phyloP scores from a whole-genome alignment of 129 eudicot genomes.

The Glebionis coronaria region DNA sequence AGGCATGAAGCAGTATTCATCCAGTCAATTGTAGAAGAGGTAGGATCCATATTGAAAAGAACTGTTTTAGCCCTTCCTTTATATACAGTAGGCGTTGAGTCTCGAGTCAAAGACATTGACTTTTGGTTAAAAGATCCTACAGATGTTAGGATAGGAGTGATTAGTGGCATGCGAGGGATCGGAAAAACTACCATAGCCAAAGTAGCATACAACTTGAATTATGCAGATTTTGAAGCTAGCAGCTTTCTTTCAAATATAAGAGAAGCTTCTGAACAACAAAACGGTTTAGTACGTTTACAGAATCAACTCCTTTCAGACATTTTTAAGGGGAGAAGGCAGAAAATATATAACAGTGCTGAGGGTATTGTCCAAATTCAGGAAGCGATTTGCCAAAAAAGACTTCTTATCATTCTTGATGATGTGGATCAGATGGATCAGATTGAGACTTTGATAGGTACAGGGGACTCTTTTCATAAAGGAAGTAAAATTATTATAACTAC shows the following conservation, averaged over 20 bases:
- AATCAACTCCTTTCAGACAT: slow-evolving; percentile 32
- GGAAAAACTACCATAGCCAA: slow-evolving; percentile 38
- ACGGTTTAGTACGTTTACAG: slow-evolving; percentile 31
- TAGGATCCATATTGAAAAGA: slow-evolving; percentile 25
- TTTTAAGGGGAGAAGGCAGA: slow-evolving; percentile 23
- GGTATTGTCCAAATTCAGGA: slow-evolving; percentile 26
- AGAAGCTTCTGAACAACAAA: slow-evolving; percentile 27
- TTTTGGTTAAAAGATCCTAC: slow-evolving; percentile 21
- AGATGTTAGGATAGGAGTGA: slow-evolving; percentile 18
- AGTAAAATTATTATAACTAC: slow-evolving; percentile 34
- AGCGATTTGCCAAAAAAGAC: slow-evolving; percentile 18
- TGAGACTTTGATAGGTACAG: slow-evolving; percentile 20
- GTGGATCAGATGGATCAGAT: slow-evolving; percentile 33
- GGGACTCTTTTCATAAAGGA: slow-evolving; percentile 15
- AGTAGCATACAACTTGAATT: slow-evolving; percentile 24
- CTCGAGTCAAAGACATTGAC: slow-evolving; percentile 30
- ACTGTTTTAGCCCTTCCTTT: slow-evolving; percentile 22
- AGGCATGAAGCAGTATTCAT: slow-evolving; percentile 32
- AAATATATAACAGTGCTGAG: slow-evolving; percentile 21
- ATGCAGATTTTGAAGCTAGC: slow-evolving; percentile 29
- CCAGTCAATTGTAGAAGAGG: slow-evolving; percentile 23
- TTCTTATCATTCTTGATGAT: slow-evolving; percentile 34
- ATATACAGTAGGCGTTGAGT: slow-evolving; percentile 26
- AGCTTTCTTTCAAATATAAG: slow-evolving; percentile 33
- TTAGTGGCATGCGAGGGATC: slow-evolving; percentile 37